phyloP scores from a whole-genome alignment of 2,329 filamentous ascomycete species.

The Colletotrichum caudatum region DNA sequence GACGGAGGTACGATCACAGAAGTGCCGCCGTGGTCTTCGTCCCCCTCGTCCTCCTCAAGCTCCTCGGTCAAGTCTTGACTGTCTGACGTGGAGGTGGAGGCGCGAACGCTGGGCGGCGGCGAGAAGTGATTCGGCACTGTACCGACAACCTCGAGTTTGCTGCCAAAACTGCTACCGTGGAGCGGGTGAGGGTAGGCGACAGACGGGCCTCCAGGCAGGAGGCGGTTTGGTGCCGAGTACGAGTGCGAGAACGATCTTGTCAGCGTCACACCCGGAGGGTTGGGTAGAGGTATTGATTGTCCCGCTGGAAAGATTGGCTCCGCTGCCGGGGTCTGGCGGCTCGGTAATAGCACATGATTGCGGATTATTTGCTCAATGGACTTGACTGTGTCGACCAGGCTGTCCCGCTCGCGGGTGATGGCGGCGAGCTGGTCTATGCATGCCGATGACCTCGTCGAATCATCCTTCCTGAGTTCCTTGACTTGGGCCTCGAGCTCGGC shows the following conservation, averaged over 20 bases:
- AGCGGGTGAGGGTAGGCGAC: not conserved
- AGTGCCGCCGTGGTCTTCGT: slow-evolving; percentile 13
- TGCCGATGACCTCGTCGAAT: slow-evolving; percentile 45
- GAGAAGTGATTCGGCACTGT: not conserved
- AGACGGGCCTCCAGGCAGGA: slow-evolving; percentile 1
- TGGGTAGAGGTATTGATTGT: slow-evolving; percentile 15
- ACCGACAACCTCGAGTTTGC: slow-evolving; percentile 6
- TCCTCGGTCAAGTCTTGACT: slow-evolving; percentile 30
- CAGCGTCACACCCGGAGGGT: slow-evolving; percentile 3
- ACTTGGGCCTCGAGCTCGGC: slow-evolving; percentile 49
- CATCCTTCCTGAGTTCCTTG: slow-evolving; percentile 44
- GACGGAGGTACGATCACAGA: slow-evolving; percentile 28
- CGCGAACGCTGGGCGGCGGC: slow-evolving; percentile 16
- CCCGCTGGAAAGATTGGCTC: not conserved
- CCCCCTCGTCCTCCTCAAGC: not conserved
- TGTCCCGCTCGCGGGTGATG: slow-evolving; percentile 46
- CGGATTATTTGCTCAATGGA: slow-evolving; percentile 41
- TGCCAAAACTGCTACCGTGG: not conserved
- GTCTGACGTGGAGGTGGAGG: slow-evolving; percentile 29
- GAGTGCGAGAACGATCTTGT: not conserved
- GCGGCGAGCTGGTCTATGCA: slow-evolving; percentile 46
- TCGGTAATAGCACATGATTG: slow-evolving; percentile 33
- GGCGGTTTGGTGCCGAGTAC: not conserved
- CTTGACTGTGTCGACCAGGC: slow-evolving; percentile 36
- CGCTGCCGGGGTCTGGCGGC: slow-evolving; percentile 4